These are phyloP conservation scores for Fusarium albosuccineum DNA, from an alignment of 2,329 filamentous ascomycete genomes.

Conservation along the genomic window DNA sequence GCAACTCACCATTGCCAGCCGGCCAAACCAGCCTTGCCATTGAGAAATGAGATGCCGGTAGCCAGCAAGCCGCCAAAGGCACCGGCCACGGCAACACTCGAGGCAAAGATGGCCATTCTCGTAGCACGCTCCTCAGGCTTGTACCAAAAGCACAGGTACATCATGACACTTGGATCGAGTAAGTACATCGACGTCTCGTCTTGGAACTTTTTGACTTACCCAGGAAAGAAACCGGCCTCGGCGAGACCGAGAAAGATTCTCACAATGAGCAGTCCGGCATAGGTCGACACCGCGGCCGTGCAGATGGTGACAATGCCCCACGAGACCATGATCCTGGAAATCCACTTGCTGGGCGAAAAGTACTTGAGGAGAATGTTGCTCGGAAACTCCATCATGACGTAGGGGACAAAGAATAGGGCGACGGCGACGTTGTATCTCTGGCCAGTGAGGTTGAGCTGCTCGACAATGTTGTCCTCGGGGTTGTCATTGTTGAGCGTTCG, in stretches of 20 bases:
- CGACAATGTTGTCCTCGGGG: constrained; percentile 51
- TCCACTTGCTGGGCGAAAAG: constrained; percentile 52
- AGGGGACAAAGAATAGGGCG: constrained; percentile 49
- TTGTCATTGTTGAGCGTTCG: constrained; percentile 52
- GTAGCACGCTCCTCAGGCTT: constrained; percentile 70
- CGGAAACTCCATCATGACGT: constrained; percentile 50
- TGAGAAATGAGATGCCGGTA: constrained; percentile 61
- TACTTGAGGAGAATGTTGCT: constrained; percentile 53
- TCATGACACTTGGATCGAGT: constrained; percentile 55
- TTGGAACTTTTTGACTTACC: constrained; percentile 16
- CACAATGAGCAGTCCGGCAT: constrained; percentile 60
- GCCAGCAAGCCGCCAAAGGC: constrained; percentile 73
- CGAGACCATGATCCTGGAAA: constrained; percentile 56
- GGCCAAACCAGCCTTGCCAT: constrained; percentile 60
- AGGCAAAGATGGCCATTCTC: constrained; percentile 71
- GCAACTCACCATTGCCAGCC: constrained; percentile 62
- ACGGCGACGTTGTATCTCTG: constrained; percentile 50
- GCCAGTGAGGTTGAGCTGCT: constrained; percentile 48
- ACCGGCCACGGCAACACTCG: constrained; percentile 67
- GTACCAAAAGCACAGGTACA: constrained; percentile 74
- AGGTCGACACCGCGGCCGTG: constrained; percentile 61
- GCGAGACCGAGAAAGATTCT: constrained; percentile 65
- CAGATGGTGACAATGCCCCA: constrained; percentile 66
- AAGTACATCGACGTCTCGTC: neutral
- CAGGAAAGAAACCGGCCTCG: constrained; percentile 66